phyloP scores from a whole-genome alignment of 495 filamentous ascomycete genomes.

The Rostrohypoxylon terebratum region DNA sequence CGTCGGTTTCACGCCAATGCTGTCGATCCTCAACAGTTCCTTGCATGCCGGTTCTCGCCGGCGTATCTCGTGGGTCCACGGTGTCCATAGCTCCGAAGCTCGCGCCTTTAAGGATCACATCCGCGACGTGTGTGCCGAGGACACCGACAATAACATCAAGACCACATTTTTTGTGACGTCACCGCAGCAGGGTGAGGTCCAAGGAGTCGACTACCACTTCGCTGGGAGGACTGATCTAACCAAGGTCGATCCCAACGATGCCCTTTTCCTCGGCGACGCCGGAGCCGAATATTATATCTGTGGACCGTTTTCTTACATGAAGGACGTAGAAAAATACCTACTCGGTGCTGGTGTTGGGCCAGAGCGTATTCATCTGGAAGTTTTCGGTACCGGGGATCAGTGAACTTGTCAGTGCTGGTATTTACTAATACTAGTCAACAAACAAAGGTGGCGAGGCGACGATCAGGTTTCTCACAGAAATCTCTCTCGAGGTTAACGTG shows the following conservation, averaged over 20 bases:
- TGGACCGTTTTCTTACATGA: conserved; percentile 76
- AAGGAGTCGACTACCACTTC: conserved; percentile 68
- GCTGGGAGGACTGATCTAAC: conserved; percentile 66
- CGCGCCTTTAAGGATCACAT: conserved; percentile 68
- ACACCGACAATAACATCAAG: conserved; percentile 52
- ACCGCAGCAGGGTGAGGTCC: conserved; percentile 57
- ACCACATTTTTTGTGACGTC: conserved; percentile 57
- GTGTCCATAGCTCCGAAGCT: conserved; percentile 59
- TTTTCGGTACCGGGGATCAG: conserved; percentile 71
- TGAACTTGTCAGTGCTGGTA: not conserved
- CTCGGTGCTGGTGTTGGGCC: conserved; percentile 62
- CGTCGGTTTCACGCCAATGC: conserved; percentile 75
- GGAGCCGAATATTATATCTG: conserved; percentile 75
- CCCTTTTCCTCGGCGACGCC: conserved; percentile 65
- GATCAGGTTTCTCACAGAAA: not conserved
- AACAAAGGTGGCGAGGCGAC: not conserved
- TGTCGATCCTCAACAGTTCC: conserved; percentile 73
- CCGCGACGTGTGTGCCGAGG: conserved; percentile 54
- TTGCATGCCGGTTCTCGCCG: conserved; percentile 56
- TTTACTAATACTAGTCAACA: not conserved
- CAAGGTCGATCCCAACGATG: conserved; percentile 60
- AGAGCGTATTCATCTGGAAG: conserved; percentile 71
- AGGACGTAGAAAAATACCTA: conserved; percentile 62
- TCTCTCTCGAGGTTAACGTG: not conserved
- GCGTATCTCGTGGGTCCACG: conserved; percentile 72